phyloP scores from a whole-genome alignment of 495 filamentous ascomycete genomes.

The Neurospora cerealis region DNA sequence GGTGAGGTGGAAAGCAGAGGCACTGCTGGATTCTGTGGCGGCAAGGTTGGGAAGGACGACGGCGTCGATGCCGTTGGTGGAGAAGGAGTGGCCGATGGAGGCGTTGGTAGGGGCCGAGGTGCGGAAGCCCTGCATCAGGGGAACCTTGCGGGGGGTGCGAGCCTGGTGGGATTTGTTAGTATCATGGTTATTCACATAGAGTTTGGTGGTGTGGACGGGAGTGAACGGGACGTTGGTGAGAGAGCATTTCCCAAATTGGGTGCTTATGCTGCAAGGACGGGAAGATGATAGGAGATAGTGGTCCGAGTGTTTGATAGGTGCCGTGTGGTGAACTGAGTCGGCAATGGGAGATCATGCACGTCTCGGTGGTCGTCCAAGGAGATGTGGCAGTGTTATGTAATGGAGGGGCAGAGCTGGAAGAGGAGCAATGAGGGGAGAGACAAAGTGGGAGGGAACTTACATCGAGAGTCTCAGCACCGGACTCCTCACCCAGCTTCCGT shows the following conservation, averaged over 20 bases:
- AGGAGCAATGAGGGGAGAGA: neutral
- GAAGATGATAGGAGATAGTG: constrained; percentile 1
- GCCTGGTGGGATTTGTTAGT: constrained; percentile 18
- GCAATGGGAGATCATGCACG: neutral
- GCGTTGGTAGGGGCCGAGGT: constrained; percentile 26
- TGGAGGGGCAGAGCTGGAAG: neutral
- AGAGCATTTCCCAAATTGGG: constrained; percentile 4
- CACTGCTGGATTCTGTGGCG: neutral
- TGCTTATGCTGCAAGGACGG: neutral
- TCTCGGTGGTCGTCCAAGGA: constrained; percentile 1
- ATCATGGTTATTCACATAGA: constrained; percentile 12
- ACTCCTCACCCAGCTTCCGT: constrained; percentile 6
- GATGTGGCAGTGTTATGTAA: neutral
- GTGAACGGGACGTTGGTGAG: constrained; percentile 16
- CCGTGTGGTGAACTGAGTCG: neutral
- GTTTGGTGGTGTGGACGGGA: constrained; percentile 14
- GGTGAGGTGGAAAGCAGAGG: neutral
- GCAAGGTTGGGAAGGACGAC: constrained; percentile 28
- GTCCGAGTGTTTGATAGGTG: constrained; percentile 2
- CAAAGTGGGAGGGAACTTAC: constrained; percentile 10
- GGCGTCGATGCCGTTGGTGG: constrained; percentile 26
- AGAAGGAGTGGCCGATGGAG: constrained; percentile 1
- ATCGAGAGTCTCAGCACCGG: constrained; percentile 6
- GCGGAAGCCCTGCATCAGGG: constrained; percentile 42
- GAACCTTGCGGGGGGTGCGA: constrained; percentile 19